Conservation (phyloP, 2,329 filamentous ascomycete genomes). For the Botrytis byssoidea region DNA sequence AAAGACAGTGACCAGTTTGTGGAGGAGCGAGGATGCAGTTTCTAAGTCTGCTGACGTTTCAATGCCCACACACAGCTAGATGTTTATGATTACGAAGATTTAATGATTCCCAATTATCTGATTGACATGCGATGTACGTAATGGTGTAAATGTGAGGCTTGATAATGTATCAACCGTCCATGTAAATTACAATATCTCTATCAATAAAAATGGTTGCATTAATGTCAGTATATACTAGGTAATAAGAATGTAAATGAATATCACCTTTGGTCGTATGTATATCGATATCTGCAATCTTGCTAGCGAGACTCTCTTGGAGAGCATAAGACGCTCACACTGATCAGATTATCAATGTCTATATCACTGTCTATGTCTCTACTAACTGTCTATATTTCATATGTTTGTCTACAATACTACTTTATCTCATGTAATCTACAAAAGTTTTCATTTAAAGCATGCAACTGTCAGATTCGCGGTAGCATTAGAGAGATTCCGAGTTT, state of each 20-base stretch:
- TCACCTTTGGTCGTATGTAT: not conserved
- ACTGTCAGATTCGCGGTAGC: not conserved
- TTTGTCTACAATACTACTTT: not conserved
- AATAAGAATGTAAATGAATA: not conserved
- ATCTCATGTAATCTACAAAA: not conserved
- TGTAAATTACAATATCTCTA: not conserved
- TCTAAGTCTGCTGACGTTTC: slow-evolving; percentile 80
- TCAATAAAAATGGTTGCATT: not conserved
- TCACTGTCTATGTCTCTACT: not conserved
- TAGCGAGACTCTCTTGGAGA: no score
- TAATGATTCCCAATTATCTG: slow-evolving; percentile 3
- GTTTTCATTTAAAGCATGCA: not conserved
- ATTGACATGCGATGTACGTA: not conserved
- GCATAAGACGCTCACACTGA: no score
- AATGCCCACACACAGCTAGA: slow-evolving; percentile 68
- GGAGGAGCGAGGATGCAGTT: slow-evolving; percentile 82
- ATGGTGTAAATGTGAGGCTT: not conserved
- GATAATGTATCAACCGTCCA: not conserved
- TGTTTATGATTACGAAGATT: not conserved
- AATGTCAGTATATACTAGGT: not conserved
- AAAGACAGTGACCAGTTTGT: slow-evolving; percentile 95
- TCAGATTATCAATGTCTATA: no score
- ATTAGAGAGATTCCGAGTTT: no score
- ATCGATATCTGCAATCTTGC: no score
- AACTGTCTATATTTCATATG: not conserved